A percentile compares a stretch with the other conserved stretches of the same genome.
These are phyloP conservation scores for Fusarium chlamydosporum DNA, from an alignment of 2,329 filamentous ascomycete species.

Conservation along the genomic window DNA sequence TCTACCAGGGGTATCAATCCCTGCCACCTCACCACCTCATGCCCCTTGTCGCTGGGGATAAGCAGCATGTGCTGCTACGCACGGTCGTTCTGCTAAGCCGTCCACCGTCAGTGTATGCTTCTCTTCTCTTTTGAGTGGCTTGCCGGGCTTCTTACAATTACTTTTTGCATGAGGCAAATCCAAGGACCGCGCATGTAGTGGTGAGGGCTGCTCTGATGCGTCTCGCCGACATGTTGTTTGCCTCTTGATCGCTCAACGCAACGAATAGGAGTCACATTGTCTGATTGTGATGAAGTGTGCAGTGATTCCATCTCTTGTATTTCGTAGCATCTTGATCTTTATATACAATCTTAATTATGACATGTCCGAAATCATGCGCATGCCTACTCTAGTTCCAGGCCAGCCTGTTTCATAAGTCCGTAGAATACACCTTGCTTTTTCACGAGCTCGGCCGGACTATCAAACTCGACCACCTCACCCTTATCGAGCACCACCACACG, in stretches of 20 bases:
- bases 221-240: constrained; percentile 7
- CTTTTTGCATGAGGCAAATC: constrained; percentile 4
- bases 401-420: constrained; percentile 91
- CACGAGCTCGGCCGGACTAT: constrained; percentile 84
- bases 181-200: background rate
- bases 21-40: constrained; percentile 36
- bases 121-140: constrained; percentile 26
- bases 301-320: constrained; percentile 23
- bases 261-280: constrained; percentile 1
- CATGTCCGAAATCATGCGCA: constrained; percentile 1
- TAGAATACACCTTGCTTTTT: constrained; percentile 84
- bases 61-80: constrained; percentile 22
- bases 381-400: constrained; percentile 69
- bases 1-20: constrained; percentile 14
- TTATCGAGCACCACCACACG: constrained; percentile 94
- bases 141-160: constrained; percentile 8
- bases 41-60: constrained; percentile 41
- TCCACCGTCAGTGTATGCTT: constrained; percentile 31
- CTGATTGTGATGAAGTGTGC: constrained; percentile 11
- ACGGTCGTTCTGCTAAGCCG: constrained; percentile 25
- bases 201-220: background rate
- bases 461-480: constrained; percentile 92
- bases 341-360: constrained; percentile 33
- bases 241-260: constrained; percentile 21
- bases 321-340: constrained; percentile 11